A percentile compares a stretch with the other conserved stretches of the same genome.
These are phyloP conservation scores for Lophiostoma macrostomum DNA, from an alignment of 495 filamentous ascomycete species.

Conservation along the genomic window DNA sequence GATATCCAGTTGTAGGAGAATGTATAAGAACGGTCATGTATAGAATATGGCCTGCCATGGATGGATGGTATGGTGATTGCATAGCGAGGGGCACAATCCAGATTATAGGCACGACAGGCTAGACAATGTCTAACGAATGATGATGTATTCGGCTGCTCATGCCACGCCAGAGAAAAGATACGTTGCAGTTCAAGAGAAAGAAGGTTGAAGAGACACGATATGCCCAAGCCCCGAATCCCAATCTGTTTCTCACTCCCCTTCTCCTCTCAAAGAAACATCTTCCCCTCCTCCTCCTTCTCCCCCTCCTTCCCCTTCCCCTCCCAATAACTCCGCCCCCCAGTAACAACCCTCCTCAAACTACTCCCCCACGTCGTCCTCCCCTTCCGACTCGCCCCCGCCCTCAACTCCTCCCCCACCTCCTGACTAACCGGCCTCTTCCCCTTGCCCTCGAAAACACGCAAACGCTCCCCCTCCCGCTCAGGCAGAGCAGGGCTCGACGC, in stretches of 20 bases:
- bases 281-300: not conserved
- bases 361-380: not conserved
- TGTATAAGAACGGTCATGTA: not conserved
- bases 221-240: too few species aligned
- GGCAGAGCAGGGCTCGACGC: not conserved
- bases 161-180: too few species aligned
- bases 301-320: slow-evolving; percentile 5
- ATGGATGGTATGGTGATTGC: too few species aligned
- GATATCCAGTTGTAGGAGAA: slow-evolving; percentile 68
- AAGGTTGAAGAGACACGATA: too few species aligned
- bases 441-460: slow-evolving; percentile 14
- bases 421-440: slow-evolving; percentile 18
- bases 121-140: not conserved
- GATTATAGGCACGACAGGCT: not conserved
- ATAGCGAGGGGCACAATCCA: too few species aligned
- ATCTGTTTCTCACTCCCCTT: not conserved
- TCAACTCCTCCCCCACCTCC: slow-evolving; percentile 8
- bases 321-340: not conserved
- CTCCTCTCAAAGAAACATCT: slow-evolving; percentile 1
- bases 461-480: not conserved
- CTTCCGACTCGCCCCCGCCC: slow-evolving; percentile 1
- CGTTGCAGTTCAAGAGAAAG: too few species aligned
- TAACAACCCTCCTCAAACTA: not conserved
- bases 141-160: too few species aligned
- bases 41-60: too few species aligned